Conservation (phyloP, 371 early-diverging fungal species). For the Mucor racemosus region DNA sequence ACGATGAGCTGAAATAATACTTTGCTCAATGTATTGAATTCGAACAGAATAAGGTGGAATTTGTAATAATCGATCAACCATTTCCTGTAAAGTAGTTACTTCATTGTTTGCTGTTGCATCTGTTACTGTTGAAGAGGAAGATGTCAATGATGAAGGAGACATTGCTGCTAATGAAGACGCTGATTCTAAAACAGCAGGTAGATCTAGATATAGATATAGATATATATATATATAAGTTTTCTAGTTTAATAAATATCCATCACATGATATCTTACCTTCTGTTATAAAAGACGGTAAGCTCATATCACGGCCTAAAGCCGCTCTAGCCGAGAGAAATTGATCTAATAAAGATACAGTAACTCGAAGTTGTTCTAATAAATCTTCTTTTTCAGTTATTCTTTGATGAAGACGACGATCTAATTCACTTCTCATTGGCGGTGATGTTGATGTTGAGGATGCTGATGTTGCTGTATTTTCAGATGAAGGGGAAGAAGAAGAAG, state of each 20-base stretch:
- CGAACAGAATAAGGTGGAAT: slow-evolving; percentile 42
- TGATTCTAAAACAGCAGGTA: slow-evolving; percentile 34
- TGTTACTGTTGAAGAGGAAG: slow-evolving; percentile 9
- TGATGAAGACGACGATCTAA: slow-evolving; percentile 36
- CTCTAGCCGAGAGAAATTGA: slow-evolving; percentile 42
- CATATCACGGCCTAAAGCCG: slow-evolving; percentile 28
- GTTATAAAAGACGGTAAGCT: slow-evolving; percentile 37
- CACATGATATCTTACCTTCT: slow-evolving; percentile 25
- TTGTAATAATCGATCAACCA: slow-evolving; percentile 37
- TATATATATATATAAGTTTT: not conserved
- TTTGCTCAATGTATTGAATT: slow-evolving; percentile 32
- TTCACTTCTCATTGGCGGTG: slow-evolving; percentile 22
- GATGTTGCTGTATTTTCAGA: not conserved
- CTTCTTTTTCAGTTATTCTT: slow-evolving; percentile 39
- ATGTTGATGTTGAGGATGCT: not conserved
- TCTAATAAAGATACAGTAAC: slow-evolving; percentile 39
- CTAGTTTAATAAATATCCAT: not conserved
- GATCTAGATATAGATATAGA: slow-evolving; percentile 15
- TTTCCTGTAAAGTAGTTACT: slow-evolving; percentile 16
- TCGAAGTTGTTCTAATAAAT: slow-evolving; percentile 41
- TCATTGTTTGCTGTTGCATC: slow-evolving; percentile 6
- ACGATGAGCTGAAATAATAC: slow-evolving; percentile 39
- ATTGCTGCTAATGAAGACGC: slow-evolving; percentile 26
- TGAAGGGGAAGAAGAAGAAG: not conserved
- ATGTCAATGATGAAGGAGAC: slow-evolving; percentile 17